Evolutionary conservation across 176 grass and related monocot genomes (phyloP), one percentile per base, ranked within the genome.

Genomic region (Olyra latifolia): DNA sequence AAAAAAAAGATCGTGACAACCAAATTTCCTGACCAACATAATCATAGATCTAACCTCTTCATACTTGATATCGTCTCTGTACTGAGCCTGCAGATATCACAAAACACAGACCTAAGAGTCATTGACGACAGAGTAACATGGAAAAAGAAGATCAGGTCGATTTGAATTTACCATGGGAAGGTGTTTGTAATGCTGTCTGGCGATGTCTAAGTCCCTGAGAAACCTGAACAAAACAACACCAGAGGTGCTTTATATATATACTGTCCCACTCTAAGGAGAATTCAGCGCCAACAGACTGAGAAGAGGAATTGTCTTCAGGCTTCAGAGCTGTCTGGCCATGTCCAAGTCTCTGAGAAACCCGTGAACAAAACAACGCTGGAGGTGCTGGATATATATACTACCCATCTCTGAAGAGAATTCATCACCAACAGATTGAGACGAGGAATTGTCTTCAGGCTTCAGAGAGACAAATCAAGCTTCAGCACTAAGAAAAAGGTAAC

Each of bases 141-240:
- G 50, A 62, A 50, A 49, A 58, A 76, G 24, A 54, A 28, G 46
- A 76, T 23, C 16, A 61, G 41, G 13, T 4, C 53, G 52, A 14
- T 74, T 72, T 84, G 69, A 69, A 45, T 61, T 61, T 89, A 89
- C 87, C 87, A 89, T 89, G 6, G 12, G 28, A 53, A n/a, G 8
- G 16, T 50, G 13, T 46, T 66, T 0, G 14, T 53, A 56, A 58
- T 10, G 20, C 10, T 4, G 22, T 54, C 6, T n/a, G 50, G 6
- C 3, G 74, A 29, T 65, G 70, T 60, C 59, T 8, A 20, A 12
- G 8, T 1, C 15, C 47, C 61, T n/a, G 49, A n/a, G 15, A 15
- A 25, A 50, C 35, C 29, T 48, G 4, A 30, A 17, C 16, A 23
- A 27, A 38, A 58, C 16, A 58, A 8, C 48, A 14, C 28, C 6